Base-by-base conservation (phyloP, 2,329 filamentous ascomycete genomes). In the Thelonectria olida region DNA sequence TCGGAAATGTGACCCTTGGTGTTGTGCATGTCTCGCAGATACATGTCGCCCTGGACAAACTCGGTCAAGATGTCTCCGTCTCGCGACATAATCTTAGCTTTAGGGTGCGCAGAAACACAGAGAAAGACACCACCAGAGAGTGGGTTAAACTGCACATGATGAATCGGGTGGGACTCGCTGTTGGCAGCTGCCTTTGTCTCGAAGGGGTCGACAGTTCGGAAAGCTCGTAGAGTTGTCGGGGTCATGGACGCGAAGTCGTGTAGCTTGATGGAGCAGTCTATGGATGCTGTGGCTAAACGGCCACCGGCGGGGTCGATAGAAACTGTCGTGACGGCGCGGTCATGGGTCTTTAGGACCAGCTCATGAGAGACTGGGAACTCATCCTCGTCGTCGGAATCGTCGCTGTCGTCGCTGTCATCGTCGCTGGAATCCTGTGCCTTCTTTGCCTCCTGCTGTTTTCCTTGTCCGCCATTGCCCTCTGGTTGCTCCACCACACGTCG, bases 1-100 rank as follows among this genome's bases (percentile, higher is more conserved):
- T 97, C 96, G 4, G 94, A 94, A 53, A 97, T 89, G 78, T 99
- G 96, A 1, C 96, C 96, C 75, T 97, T 98, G 5, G 96, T 99
- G 75, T 98, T 94, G 78, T 97, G 88, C 91, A 98, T 96, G 76
- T 99, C 96, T 55, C 95, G 87, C 67, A 99, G 80, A 72, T 99
- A 99, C 94, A 98, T 98, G 75, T 99, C 96, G 45, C 96, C 96
- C 79, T 99, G 99, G 68, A 93, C 90, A 67, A 97, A 98, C 73
- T 97, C 93, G 1, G 90, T 90, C 49, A 96, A 71, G 7, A 91
- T 84, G 44, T 96, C 92, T 38, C 96, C 96, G 79, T 99, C 95
- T 72, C 96, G 89, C 70, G 88, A 92, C 75, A 98, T 84, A 22
- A 99, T 89, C 76, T 93, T 94, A 12, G 95, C 92, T 76, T 98